Evolutionary conservation across 768 basidiomycete species (phyloP).

Genomic region (button mushroom (Agaricus bisporus)): DNA sequence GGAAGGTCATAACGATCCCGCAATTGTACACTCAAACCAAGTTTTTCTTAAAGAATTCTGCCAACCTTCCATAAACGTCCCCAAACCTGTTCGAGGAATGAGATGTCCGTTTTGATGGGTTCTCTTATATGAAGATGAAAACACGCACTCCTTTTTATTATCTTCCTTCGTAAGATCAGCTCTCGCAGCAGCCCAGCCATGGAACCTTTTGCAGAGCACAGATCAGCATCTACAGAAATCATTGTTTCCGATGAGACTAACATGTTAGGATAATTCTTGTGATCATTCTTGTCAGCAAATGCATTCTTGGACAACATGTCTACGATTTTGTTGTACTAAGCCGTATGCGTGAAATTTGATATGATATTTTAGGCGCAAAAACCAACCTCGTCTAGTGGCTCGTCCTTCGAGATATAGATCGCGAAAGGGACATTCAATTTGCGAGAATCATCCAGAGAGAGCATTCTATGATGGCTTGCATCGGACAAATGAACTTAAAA

Average conservation of each 20-base stretch:
- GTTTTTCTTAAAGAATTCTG: constrained; percentile 40
- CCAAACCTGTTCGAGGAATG: constrained; percentile 28
- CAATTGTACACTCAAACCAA: constrained; percentile 12
- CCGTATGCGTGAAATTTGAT: not conserved
- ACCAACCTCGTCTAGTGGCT: constrained; percentile 49
- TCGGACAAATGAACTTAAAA: not conserved
- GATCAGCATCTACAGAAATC: not conserved
- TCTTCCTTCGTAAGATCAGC: constrained; percentile 49
- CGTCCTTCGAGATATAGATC: constrained; percentile 54
- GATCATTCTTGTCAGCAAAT: constrained; percentile 41
- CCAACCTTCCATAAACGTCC: constrained; percentile 48
- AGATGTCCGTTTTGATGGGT: not conserved
- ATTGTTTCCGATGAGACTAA: constrained; percentile 15
- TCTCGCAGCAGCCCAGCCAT: constrained; percentile 62
- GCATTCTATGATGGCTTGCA: constrained; percentile 31
- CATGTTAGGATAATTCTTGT: constrained; percentile 45
- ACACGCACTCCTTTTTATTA: constrained; percentile 47
- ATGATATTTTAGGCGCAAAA: not conserved
- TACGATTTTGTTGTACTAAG: constrained; percentile 44
- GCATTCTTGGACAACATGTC: constrained; percentile 42
- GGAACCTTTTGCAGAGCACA: constrained; percentile 33
- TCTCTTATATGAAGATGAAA: not conserved
- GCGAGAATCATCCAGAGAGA: constrained; percentile 43
- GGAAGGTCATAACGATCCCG: too few relatives aligned
- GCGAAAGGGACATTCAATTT: constrained; percentile 47